phyloP scores from a whole-genome alignment of 768 basidiomycete species.

The Gymnopilus junonius region DNA sequence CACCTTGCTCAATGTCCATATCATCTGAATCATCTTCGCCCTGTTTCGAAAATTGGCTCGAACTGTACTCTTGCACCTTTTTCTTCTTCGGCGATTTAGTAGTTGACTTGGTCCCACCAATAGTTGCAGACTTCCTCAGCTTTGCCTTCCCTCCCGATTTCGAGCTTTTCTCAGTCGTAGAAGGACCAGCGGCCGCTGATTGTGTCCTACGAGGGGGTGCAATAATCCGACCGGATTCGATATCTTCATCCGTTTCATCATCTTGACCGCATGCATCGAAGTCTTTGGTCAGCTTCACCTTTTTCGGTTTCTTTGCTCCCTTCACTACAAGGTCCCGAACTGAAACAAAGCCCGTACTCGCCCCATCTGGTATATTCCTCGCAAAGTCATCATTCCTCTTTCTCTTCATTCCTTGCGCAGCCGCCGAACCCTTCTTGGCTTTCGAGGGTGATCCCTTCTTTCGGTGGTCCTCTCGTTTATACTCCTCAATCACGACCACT shows the following conservation, averaged over 20 bases:
- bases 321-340: conserved; percentile 66
- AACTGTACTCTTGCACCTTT: conserved; percentile 27
- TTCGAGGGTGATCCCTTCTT: conserved; percentile 35
- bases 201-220: conserved; percentile 53
- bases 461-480: conserved; percentile 56
- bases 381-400: conserved; percentile 70
- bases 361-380: conserved; percentile 78
- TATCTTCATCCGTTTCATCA: conserved; percentile 70
- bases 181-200: conserved; percentile 41
- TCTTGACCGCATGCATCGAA: conserved; percentile 62
- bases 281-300: conserved; percentile 36
- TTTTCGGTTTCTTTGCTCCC: conserved; percentile 49
- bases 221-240: conserved; percentile 57
- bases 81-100: conserved; percentile 31
- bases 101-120: conserved; percentile 30
- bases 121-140: conserved; percentile 51
- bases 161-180: conserved; percentile 30
- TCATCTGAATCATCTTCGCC: conserved; percentile 60
- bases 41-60: conserved; percentile 47
- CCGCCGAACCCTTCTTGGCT: conserved; percentile 26
- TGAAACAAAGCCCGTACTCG: conserved; percentile 70
- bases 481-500: conserved; percentile 80
- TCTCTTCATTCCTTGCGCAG: conserved; percentile 54
- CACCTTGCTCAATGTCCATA: conserved; percentile 54
- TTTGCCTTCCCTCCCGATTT: conserved; percentile 30